These are phyloP conservation scores for Boletus rex-veris DNA, from an alignment of 768 basidiomycete species.

Conservation along the genomic window DNA sequence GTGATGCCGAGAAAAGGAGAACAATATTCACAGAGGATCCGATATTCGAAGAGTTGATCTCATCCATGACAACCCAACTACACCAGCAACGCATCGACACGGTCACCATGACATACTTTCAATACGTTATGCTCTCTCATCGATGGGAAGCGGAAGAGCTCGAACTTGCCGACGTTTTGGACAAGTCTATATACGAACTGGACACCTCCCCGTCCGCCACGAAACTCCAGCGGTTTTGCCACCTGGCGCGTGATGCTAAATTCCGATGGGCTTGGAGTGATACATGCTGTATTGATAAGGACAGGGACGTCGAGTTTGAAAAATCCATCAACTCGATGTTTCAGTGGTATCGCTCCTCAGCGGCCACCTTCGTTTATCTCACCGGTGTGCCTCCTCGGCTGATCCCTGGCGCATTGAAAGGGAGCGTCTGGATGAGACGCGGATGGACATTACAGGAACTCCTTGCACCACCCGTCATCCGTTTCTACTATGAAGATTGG, in stretches of 20 bases:
- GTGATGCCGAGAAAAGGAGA: conserved; percentile 13
- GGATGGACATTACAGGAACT: conserved; percentile 26
- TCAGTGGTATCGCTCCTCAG: conserved; percentile 15
- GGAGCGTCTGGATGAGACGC: conserved; percentile 20
- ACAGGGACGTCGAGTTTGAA: conserved; percentile 14
- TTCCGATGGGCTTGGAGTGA: conserved; percentile 25
- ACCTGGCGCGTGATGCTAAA: conserved; percentile 2
- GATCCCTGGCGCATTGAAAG: conserved; percentile 6
- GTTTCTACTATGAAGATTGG: conserved; percentile 23
- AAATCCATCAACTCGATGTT: conserved; percentile 23
- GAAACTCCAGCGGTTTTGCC: conserved; percentile 20
- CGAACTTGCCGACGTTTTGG: conserved; percentile 6
- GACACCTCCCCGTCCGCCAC: conserved; percentile 1
- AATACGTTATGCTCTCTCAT: conserved; percentile 24
- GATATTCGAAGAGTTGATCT: conserved; percentile 12
- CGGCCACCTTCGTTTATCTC: conserved; percentile 22
- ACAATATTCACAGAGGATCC: conserved; percentile 11
- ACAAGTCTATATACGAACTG: conserved; percentile 11
- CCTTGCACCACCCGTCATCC: conserved; percentile 18
- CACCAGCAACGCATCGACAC: conserved; percentile 4
- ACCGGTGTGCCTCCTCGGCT: conserved; percentile 6
- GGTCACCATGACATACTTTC: conserved; percentile 4
- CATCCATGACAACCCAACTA: conserved; percentile 10
- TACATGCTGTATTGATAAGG: conserved; percentile 24
- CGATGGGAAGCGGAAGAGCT: conserved; percentile 18